A percentile compares a stretch with the other conserved stretches of the same genome.
phyloP scores from a whole-genome alignment of 768 basidiomycete species.

The Leccinum arenicola region DNA sequence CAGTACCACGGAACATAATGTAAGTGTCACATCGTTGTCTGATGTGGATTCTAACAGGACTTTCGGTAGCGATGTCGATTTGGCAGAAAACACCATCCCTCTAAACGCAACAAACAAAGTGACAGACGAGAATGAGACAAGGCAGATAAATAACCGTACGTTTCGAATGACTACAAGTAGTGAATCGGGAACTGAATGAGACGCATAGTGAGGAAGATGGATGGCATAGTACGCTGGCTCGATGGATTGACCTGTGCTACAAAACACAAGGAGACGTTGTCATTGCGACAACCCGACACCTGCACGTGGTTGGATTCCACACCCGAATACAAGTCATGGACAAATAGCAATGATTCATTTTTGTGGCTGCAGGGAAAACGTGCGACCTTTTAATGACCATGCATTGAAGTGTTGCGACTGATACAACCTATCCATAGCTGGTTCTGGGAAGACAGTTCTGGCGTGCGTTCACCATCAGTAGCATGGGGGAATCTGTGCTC shows the following conservation, averaged over 20 bases:
- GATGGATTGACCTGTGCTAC: slow-evolving; percentile 10
- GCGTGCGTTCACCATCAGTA: slow-evolving; percentile 4
- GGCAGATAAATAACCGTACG: background rate
- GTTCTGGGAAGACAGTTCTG: slow-evolving; percentile 19
- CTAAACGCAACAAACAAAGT: background rate
- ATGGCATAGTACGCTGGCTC: slow-evolving; percentile 9
- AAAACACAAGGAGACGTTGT: slow-evolving; percentile 12
- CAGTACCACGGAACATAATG: background rate
- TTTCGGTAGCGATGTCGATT: background rate
- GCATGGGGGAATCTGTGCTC: background rate
- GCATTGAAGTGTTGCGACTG: background rate
- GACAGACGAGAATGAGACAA: background rate
- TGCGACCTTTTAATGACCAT: background rate
- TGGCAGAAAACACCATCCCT: background rate
- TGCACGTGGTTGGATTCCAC: slow-evolving; percentile 9
- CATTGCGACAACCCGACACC: slow-evolving; percentile 11
- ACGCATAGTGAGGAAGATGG: slow-evolving; percentile 5
- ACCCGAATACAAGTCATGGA: slow-evolving; percentile 8
- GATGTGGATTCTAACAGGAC: background rate
- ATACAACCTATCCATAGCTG: slow-evolving; percentile 4
- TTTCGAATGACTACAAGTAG: background rate
- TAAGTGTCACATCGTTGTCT: background rate
- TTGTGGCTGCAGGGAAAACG: slow-evolving; percentile 21
- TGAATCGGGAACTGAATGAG: background rate
- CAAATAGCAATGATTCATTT: background rate